Base-by-base conservation (phyloP, 2,329 filamentous ascomycete species). In the Aspergillus novoparasiticus region DNA sequence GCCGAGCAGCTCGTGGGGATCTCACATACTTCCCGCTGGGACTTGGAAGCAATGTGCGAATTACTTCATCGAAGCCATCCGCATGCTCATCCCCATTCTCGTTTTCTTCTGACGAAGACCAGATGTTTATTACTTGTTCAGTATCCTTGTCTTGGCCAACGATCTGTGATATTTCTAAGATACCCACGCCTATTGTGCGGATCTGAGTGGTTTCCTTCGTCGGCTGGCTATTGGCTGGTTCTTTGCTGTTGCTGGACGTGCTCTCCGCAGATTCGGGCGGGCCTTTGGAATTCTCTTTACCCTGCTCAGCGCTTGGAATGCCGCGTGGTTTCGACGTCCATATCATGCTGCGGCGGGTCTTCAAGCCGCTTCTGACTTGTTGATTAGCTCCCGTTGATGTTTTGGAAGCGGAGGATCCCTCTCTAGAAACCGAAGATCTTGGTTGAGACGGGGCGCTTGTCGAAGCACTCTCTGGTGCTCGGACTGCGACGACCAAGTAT, bases 401-500 rank as follows among this genome's bases (percentile, higher is more conserved):
- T 63, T 72, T 79, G 36, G 64, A 72, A 58, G 66, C 65, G 8
- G 70, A 58, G 2, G 70, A 68, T 21, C 71, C 77, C 69, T 73
- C 80, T 62, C 69, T 75, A 60, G 69, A 78, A 68, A 78, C 63
- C 67, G 76, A 69, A 28, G 76, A 62, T 46, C 74, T 71, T 45
- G 76, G 64, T 28, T 69, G 71, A 12, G 72, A 64, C 6, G 65
- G 61, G 19, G 64, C 64, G 14, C 66, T 58, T 19, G 71, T 65
- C 30, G 76, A 76, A 21, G 76, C 72, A 21, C 79, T 78, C 72
- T 87, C 86, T 56, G 84, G 83, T 3, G 88, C 85, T 56, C 93
- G 85, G 9, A 97, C 86, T 71, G 91, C 93, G 67, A 95, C 90
- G 4, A 97, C 89, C 1, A 99, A 84, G 74, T 91, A 97, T 23